Percentiles rank a stretch among this genome's conserved stretches.
These are phyloP conservation scores for Cladochytrium replicatum DNA, from an alignment of 192 early-diverging fungal genomes.

Conservation along the genomic window DNA sequence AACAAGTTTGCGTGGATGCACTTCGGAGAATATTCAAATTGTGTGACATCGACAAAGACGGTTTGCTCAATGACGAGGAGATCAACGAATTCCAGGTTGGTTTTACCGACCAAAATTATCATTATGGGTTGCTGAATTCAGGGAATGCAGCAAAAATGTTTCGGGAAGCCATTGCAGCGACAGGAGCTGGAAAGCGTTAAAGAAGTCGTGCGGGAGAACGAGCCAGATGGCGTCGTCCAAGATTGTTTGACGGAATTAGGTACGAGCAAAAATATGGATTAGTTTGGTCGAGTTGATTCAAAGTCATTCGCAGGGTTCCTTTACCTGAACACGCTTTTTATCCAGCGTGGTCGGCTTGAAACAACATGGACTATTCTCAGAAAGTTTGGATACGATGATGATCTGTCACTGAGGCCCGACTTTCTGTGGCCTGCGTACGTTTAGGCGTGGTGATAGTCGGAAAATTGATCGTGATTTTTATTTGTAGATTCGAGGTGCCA, in stretches of 20 bases:
- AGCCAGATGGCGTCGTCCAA: slow-evolving; percentile 76
- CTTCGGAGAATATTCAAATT: slow-evolving; percentile 88
- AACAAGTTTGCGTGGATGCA: slow-evolving; percentile 83
- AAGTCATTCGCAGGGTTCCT: slow-evolving; percentile 57
- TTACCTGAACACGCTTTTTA: slow-evolving; percentile 91
- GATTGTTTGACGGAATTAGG: slow-evolving; percentile 79
- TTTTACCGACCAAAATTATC: background rate
- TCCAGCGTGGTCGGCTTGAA: slow-evolving; percentile 91
- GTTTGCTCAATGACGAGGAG: slow-evolving; percentile 82
- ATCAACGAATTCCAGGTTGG: slow-evolving; percentile 90
- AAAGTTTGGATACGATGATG: slow-evolving; percentile 94
- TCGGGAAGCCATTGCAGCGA: slow-evolving; percentile 87
- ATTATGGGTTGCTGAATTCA: background rate
- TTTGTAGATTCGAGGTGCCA: slow-evolving; percentile 69
- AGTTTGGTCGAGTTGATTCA: background rate
- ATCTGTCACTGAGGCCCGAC: slow-evolving; percentile 83
- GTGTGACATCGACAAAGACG: slow-evolving; percentile 93
- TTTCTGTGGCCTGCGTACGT: slow-evolving; percentile 73
- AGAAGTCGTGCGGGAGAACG: slow-evolving; percentile 81
- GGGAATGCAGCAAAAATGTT: slow-evolving; percentile 93
- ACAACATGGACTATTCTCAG: slow-evolving; percentile 97
- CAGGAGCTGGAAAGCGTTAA: slow-evolving; percentile 96
- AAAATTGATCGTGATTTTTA: background rate
- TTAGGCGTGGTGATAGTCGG: background rate
- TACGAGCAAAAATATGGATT: slow-evolving; percentile 10